Conservation (phyloP, 768 basidiomycete species). For the Cubamyces sp. region DNA sequence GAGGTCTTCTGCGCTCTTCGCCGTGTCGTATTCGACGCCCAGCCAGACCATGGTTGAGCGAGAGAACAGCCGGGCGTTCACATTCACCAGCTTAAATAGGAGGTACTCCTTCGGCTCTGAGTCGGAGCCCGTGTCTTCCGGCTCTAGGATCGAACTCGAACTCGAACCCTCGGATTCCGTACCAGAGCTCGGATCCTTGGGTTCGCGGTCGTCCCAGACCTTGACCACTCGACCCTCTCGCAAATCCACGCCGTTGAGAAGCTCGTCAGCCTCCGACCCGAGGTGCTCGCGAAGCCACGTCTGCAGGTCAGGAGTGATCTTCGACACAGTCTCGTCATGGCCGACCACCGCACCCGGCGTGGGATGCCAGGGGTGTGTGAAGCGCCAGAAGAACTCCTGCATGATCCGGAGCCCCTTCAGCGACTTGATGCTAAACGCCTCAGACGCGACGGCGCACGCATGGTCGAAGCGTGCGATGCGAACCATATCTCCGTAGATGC, state of each 20-base stretch:
- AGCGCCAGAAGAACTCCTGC: conserved; percentile 22
- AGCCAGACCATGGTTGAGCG: conserved; percentile 23
- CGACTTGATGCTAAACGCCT: neutral
- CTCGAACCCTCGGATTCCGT: no score
- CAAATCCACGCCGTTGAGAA: neutral
- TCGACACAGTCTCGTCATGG: conserved; percentile 6
- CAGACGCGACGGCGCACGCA: conserved; percentile 14
- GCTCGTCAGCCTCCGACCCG: neutral
- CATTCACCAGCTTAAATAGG: conserved; percentile 3
- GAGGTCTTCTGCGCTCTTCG: neutral
- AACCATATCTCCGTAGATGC: conserved; percentile 8
- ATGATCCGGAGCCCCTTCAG: neutral
- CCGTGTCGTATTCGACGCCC: conserved; percentile 5
- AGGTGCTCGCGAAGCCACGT: conserved; percentile 1
- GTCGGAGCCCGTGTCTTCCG: no score
- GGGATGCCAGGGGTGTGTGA: conserved; percentile 10
- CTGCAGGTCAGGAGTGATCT: neutral
- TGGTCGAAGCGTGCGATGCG: conserved; percentile 22
- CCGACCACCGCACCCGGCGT: conserved; percentile 8
- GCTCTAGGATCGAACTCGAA: no score
- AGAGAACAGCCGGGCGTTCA: conserved; percentile 20
- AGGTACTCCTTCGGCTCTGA: neutral
- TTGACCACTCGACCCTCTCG: conserved; percentile 6
- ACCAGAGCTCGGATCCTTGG: no score
- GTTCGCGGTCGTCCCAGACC: neutral